A percentile compares a stretch with the other conserved stretches of the same genome.
These are phyloP conservation scores for Cladophialophora bantiana DNA, from an alignment of 2,329 filamentous ascomycete species.

Conservation along the genomic window DNA sequence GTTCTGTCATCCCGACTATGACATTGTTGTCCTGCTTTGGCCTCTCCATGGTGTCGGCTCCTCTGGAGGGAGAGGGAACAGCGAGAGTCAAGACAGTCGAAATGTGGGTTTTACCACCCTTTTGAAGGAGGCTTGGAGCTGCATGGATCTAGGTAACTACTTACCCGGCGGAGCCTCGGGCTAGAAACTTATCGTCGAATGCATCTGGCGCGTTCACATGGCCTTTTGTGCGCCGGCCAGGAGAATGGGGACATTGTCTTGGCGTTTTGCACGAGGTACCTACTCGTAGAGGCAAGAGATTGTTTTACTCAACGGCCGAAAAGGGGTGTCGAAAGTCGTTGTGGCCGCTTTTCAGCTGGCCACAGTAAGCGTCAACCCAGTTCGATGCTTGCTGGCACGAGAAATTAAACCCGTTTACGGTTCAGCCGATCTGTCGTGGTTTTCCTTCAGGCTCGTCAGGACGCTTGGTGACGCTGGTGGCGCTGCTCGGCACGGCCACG, in stretches of 20 bases:
- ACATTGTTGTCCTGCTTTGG: background rate
- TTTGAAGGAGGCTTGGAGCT: background rate
- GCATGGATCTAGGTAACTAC: background rate
- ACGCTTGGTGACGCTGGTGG: conserved; percentile 8
- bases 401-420: background rate
- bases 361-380: background rate
- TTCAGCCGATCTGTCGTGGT: conserved; percentile 10
- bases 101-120: background rate
- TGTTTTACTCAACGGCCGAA: background rate
- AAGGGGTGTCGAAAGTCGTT: background rate
- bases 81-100: background rate
- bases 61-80: background rate
- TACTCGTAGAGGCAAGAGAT: background rate
- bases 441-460: conserved; percentile 10
- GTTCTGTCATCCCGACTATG: background rate
- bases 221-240: background rate
- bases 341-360: background rate
- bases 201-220: background rate
- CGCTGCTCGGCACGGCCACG: background rate
- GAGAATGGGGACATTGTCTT: background rate
- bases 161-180: background rate
- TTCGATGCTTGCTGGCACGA: background rate
- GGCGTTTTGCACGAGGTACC: background rate
- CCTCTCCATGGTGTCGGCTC: background rate
- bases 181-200: background rate